phyloP scores from a whole-genome alignment of 108 stramenopile species.

The Schizochytrium sp. region DNA sequence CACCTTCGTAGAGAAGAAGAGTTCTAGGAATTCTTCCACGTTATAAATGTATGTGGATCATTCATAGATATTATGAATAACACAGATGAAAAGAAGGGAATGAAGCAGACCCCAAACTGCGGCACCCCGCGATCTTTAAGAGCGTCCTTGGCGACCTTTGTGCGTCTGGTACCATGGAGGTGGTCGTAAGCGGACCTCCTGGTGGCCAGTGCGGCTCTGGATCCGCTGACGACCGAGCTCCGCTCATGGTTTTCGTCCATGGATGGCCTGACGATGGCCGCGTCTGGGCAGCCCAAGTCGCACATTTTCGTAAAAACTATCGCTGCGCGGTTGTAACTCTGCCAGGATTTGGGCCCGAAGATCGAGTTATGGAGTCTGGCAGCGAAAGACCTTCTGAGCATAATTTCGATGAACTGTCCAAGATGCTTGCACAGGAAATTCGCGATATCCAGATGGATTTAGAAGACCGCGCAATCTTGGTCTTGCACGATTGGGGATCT shows the following conservation, averaged over 20 bases:
- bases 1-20: too few species aligned
- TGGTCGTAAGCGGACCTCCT: not conserved
- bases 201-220: not conserved
- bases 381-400: not conserved
- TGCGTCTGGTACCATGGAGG: constrained; percentile 3
- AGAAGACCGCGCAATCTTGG: constrained; percentile 14
- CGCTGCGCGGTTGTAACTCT: not conserved
- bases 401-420: constrained; percentile 36
- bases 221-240: not conserved
- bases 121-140: not conserved
- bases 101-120: too few species aligned
- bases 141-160: not conserved
- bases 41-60: too few species aligned
- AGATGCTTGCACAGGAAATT: constrained; percentile 31
- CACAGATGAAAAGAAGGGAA: too few species aligned
- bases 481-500: constrained; percentile 36
- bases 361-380: not conserved
- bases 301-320: not conserved
- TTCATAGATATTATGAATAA: too few species aligned
- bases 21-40: too few species aligned
- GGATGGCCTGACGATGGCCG: constrained; percentile 29
- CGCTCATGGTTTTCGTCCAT: constrained; percentile 58
- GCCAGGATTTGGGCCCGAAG: constrained; percentile 30
- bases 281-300: constrained; percentile 13
- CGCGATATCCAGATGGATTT: not conserved